phyloP scores from a whole-genome alignment of 2,329 filamentous ascomycete genomes.

The Didymella arachidicola region DNA sequence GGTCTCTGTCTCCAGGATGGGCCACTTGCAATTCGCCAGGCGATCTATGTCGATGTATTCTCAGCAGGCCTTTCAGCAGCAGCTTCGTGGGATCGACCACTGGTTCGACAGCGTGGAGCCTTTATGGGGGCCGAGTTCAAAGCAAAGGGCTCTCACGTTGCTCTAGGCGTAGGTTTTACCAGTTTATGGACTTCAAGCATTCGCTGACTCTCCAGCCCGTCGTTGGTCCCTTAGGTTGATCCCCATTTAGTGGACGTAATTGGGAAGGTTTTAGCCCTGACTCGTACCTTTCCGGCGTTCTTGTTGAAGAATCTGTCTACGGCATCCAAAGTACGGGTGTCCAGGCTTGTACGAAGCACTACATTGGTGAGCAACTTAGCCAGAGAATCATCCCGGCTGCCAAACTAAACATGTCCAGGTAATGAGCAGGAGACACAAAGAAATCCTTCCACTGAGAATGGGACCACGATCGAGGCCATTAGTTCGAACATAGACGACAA shows the following conservation, averaged over 20 bases:
- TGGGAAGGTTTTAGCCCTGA: conserved; percentile 61
- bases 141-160: conserved; percentile 45
- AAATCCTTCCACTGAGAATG: conserved; percentile 59
- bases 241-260: conserved; percentile 54
- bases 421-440: conserved; percentile 72
- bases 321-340: conserved; percentile 27
- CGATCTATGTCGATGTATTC: conserved; percentile 13
- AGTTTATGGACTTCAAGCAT: neutral
- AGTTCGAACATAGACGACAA: conserved; percentile 64
- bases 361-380: conserved; percentile 37
- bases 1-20: conserved; percentile 54
- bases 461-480: conserved; percentile 48
- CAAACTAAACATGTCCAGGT: conserved; percentile 58
- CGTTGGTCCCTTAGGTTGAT: conserved; percentile 51
- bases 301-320: conserved; percentile 48
- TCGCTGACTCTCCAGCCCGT: conserved; percentile 52
- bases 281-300: conserved; percentile 57
- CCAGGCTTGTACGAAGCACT: conserved; percentile 55
- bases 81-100: conserved; percentile 12
- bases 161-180: conserved; percentile 42
- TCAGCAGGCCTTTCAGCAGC: conserved; percentile 9
- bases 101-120: conserved; percentile 7
- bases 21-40: conserved; percentile 45
- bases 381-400: neutral
- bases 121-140: conserved; percentile 17